A percentile compares a stretch with the other conserved stretches of the same genome.
Evolutionary conservation across 768 basidiomycete genomes (phyloP).

Genomic region (Suillus occidentalis): DNA sequence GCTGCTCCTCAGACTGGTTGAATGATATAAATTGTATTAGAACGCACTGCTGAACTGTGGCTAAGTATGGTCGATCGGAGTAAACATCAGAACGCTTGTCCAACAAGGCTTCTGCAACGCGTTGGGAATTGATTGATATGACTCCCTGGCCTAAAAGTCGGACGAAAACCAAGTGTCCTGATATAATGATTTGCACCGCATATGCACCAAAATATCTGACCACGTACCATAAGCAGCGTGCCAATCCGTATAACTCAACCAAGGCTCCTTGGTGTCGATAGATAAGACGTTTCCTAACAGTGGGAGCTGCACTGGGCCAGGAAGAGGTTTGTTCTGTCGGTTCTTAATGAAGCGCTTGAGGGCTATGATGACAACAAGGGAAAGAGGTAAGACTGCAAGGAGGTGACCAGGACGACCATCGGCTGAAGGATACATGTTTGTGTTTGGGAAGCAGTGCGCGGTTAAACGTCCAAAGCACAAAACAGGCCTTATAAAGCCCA

Average conservation of each 20-base stretch:
- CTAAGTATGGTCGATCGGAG: conserved; percentile 9
- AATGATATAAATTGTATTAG: background rate
- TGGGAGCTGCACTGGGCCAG: conserved; percentile 7
- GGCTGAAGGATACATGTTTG: background rate
- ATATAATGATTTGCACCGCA: background rate
- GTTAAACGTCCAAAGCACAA: background rate
- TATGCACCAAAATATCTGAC: background rate
- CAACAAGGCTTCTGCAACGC: conserved; percentile 4
- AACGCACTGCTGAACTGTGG: conserved; percentile 2
- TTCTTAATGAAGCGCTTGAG: background rate
- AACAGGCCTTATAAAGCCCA: background rate
- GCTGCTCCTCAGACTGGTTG: background rate
- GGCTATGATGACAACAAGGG: background rate
- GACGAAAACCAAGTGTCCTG: conserved; percentile 3
- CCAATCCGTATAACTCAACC: conserved; percentile 6
- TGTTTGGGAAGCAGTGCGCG: background rate
- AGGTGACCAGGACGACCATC: background rate
- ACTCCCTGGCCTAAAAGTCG: background rate
- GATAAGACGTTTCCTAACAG: conserved; percentile 6
- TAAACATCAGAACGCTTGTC: conserved; percentile 12
- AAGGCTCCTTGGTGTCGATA: conserved; percentile 1
- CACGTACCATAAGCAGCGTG: conserved; percentile 3
- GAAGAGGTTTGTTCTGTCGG: background rate
- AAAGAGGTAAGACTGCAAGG: background rate
- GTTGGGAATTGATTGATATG: conserved; percentile 4